Conservation (phyloP, 2,329 filamentous ascomycete genomes). For the Talaromyces sp. region DNA sequence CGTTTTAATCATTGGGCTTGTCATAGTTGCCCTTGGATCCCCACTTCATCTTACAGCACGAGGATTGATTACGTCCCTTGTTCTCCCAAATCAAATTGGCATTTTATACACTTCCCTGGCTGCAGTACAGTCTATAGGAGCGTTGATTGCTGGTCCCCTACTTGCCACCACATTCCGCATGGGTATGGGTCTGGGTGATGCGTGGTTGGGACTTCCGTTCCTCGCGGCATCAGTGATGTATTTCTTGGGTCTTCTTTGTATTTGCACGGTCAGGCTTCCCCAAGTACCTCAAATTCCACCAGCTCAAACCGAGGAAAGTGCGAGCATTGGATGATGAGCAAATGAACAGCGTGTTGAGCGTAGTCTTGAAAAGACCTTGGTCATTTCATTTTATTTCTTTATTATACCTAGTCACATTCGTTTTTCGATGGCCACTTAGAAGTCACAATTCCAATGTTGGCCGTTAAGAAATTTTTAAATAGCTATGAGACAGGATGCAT, state of each 20-base stretch:
- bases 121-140: slow-evolving; percentile 1
- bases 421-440: no score
- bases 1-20: neutral
- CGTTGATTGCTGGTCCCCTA: neutral
- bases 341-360: neutral
- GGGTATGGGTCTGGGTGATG: slow-evolving; percentile 4
- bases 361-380: neutral
- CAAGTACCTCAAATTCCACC: neutral
- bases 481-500: no score
- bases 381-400: neutral
- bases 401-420: neutral
- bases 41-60: slow-evolving; percentile 1
- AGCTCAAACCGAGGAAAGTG: neutral
- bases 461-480: no score
- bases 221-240: neutral
- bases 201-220: slow-evolving; percentile 3
- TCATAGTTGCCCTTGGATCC: neutral
- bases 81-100: neutral
- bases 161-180: slow-evolving; percentile 4
- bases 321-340: neutral
- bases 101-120: slow-evolving; percentile 2
- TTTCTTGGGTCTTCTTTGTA: neutral
- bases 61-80: slow-evolving; percentile 1
- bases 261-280: neutral
- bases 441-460: no score